Evolutionary conservation across 345 rosid genomes (phyloP).

Genomic region (Citrus trifoliata): DNA sequence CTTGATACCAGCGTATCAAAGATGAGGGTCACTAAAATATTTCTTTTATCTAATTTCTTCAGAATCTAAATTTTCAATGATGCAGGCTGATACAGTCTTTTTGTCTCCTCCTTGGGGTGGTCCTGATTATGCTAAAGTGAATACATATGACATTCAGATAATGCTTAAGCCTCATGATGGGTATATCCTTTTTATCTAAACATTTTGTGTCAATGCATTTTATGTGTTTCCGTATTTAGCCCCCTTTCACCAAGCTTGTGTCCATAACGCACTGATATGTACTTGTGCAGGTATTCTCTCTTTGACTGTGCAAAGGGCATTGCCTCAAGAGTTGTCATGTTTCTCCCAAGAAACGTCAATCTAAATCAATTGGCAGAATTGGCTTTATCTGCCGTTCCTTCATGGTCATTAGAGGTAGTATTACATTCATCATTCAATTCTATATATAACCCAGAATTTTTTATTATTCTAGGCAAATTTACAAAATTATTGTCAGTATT

Average conservation of each 20-base stretch:
- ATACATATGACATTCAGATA: conserved; percentile 63
- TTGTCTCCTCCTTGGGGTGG: conserved; percentile 99
- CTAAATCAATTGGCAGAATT: conserved; percentile 83
- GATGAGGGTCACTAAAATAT: not conserved
- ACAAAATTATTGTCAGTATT: no score
- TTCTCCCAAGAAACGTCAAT: conserved; percentile 83
- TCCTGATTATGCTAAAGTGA: conserved; percentile 70
- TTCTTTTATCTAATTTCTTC: conserved; percentile 1
- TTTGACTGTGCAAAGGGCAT: conserved; percentile 62
- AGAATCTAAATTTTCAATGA: conserved; percentile 6
- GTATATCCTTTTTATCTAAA: conserved; percentile 31
- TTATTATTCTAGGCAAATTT: no score
- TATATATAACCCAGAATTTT: no score
- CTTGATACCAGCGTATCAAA: not conserved
- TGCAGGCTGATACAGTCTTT: conserved; percentile 77
- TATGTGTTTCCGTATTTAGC: not conserved
- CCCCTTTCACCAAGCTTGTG: not conserved
- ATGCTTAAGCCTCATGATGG: conserved; percentile 91
- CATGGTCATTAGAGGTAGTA: conserved; percentile 71
- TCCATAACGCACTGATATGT: conserved; percentile 16
- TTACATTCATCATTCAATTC: not conserved
- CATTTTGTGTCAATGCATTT: not conserved
- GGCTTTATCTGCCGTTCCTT: conserved; percentile 54
- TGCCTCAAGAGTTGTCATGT: conserved; percentile 64
- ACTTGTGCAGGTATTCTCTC: conserved; percentile 53